Evolutionary conservation across 129 eudicot genomes (phyloP).

Genomic region (Chrysanthemum seticuspe): DNA sequence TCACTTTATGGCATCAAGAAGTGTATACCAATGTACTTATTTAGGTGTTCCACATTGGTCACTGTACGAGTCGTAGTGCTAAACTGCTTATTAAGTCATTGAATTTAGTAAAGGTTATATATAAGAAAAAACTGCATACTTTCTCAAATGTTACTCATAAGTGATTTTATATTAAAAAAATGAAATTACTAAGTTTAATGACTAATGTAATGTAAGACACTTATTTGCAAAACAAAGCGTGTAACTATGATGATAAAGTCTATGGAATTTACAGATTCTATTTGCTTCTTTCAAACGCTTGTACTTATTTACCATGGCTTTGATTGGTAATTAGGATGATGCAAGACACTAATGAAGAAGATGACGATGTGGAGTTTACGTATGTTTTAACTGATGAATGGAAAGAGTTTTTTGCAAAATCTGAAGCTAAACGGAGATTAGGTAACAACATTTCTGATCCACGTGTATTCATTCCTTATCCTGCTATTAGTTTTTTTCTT

Average conservation of each 20-base stretch:
- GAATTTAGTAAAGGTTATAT: neutral
- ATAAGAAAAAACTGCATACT: too few relatives aligned
- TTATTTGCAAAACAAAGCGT: neutral
- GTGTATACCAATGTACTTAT: too few relatives aligned
- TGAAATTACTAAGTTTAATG: too few relatives aligned
- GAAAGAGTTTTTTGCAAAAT: constrained; percentile 83
- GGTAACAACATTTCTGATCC: constrained; percentile 33
- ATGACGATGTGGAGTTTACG: constrained; percentile 49
- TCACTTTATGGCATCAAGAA: too few relatives aligned
- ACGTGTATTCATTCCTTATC: neutral
- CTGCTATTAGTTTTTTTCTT: neutral
- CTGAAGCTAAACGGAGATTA: constrained; percentile 74
- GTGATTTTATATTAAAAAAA: too few relatives aligned
- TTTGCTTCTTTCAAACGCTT: neutral
- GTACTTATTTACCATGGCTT: constrained; percentile 3
- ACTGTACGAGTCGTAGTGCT: too few relatives aligned
- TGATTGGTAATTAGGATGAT: constrained; percentile 32
- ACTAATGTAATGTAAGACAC: too few relatives aligned
- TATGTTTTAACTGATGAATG: constrained; percentile 81
- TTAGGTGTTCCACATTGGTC: too few relatives aligned
- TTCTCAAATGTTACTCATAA: too few relatives aligned
- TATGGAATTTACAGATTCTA: neutral
- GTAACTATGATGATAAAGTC: neutral
- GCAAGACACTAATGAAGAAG: constrained; percentile 26
- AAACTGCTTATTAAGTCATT: too few relatives aligned